Percentiles rank a stretch among this genome's conserved stretches.
Evolutionary conservation across 805 yeast species (phyloP).

Genomic region (Debaryomyces tyrocola): DNA sequence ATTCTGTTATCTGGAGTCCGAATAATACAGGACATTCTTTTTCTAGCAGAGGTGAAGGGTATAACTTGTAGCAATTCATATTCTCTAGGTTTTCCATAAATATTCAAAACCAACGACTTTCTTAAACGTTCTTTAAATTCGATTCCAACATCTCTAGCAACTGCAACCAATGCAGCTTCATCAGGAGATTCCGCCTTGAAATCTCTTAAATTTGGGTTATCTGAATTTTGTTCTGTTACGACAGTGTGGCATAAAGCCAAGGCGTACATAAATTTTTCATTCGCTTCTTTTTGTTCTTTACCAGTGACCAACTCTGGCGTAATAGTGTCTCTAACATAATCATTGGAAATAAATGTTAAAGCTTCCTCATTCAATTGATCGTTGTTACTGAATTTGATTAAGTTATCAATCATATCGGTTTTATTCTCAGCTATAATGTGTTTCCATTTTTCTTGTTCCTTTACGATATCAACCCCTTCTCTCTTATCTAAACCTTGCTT

Average conservation of each 20-base stretch:
- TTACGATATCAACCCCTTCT: conserved; percentile 58
- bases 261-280: conserved; percentile 60
- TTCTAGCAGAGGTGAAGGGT: conserved; percentile 69
- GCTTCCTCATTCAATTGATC: conserved; percentile 51
- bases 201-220: conserved; percentile 41
- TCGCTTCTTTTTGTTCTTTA: conserved; percentile 43
- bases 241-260: conserved; percentile 77
- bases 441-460: conserved; percentile 44
- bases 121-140: conserved; percentile 57
- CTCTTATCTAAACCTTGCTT: conserved; percentile 70
- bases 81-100: conserved; percentile 45
- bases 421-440: conserved; percentile 43
- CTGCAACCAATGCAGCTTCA: conserved; percentile 77
- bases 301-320: conserved; percentile 24
- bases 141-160: conserved; percentile 72
- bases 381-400: conserved; percentile 34
- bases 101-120: conserved; percentile 41
- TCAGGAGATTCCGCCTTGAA: conserved; percentile 84
- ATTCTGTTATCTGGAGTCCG: conserved; percentile 42
- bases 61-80: conserved; percentile 56
- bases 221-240: conserved; percentile 52
- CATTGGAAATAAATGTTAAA: conserved; percentile 63
- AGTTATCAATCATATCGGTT: conserved; percentile 45
- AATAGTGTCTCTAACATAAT: conserved; percentile 54
- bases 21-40: conserved; percentile 77